Percentiles rank a stretch among this genome's conserved stretches.
These are phyloP conservation scores for Phytophthora kernoviae DNA, from an alignment of 352 stramenopile species.

Conservation along the genomic window DNA sequence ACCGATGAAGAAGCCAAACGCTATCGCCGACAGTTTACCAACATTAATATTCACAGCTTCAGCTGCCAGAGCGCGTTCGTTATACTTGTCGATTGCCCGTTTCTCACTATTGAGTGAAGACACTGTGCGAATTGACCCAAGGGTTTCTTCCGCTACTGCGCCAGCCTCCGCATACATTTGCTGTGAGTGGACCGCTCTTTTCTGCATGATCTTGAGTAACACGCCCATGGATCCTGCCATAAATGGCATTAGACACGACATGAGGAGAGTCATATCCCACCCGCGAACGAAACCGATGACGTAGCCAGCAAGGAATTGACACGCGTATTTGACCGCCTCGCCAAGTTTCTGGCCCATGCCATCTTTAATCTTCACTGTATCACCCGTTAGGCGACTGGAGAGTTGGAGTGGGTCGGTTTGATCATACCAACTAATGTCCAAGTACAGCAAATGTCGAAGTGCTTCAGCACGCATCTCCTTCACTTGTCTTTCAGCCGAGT, in stretches of 20 bases:
- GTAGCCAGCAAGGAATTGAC: slow-evolving; percentile 20
- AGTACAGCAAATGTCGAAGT: slow-evolving; percentile 23
- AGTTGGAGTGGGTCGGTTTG: slow-evolving; percentile 18
- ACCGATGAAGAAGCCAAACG: slow-evolving; percentile 30
- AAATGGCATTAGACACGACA: slow-evolving; percentile 6
- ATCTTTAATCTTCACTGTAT: slow-evolving; percentile 27
- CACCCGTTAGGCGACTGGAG: slow-evolving; percentile 17
- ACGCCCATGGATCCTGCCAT: slow-evolving; percentile 13
- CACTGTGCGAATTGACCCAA: slow-evolving; percentile 9
- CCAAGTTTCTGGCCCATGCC: slow-evolving; percentile 23
- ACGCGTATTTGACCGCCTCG: slow-evolving; percentile 13
- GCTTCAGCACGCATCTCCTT: slow-evolving; percentile 14
- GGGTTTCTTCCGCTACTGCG: background rate
- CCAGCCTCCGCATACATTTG: slow-evolving; percentile 7
- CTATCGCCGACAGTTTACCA: slow-evolving; percentile 6
- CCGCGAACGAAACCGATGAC: slow-evolving; percentile 11
- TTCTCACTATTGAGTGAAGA: slow-evolving; percentile 44
- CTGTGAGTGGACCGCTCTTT: slow-evolving; percentile 8
- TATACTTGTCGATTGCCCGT: slow-evolving; percentile 49
- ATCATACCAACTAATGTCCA: slow-evolving; percentile 30
- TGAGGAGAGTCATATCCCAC: background rate
- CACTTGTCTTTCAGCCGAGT: slow-evolving; percentile 24
- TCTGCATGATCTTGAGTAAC: slow-evolving; percentile 13
- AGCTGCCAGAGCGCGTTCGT: slow-evolving; percentile 71
- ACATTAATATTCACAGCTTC: slow-evolving; percentile 47